A percentile compares a stretch with the other conserved stretches of the same genome.
Evolutionary conservation across 768 basidiomycete genomes (phyloP).

Genomic region (Crepidotus variabilis): DNA sequence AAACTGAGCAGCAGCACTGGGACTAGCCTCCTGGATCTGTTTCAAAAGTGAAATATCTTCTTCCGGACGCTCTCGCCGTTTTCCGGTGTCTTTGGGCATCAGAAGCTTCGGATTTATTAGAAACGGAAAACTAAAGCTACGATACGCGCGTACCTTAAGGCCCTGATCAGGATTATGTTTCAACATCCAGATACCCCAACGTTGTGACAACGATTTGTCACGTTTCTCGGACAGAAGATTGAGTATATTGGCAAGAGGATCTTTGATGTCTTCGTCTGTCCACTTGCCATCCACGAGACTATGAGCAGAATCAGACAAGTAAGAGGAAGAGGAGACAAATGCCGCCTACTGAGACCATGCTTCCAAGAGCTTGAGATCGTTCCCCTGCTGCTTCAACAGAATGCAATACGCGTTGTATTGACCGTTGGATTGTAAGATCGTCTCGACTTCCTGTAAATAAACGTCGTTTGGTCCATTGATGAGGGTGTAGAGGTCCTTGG

Average conservation of each 20-base stretch:
- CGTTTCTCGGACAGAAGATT: conserved; percentile 50
- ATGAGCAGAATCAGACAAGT: not conserved
- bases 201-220: conserved; percentile 59
- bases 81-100: conserved; percentile 49
- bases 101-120: conserved; percentile 45
- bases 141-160: conserved; percentile 48
- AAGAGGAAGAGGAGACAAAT: not conserved
- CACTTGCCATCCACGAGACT: conserved; percentile 63
- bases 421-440: conserved; percentile 42
- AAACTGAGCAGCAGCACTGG: conserved; percentile 64
- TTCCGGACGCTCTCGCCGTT: conserved; percentile 52
- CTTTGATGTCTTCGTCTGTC: conserved; percentile 56
- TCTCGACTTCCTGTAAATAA: conserved; percentile 60
- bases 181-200: conserved; percentile 81
- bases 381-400: conserved; percentile 53
- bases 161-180: conserved; percentile 66
- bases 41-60: conserved; percentile 59
- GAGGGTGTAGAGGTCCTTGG: conserved; percentile 56
- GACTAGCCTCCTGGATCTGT: conserved; percentile 52
- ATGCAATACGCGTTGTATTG: conserved; percentile 61
- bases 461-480: conserved; percentile 53
- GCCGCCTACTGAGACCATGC: conserved; percentile 62
- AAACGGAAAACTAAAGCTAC: not conserved
- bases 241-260: conserved; percentile 62
- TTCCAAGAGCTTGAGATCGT: conserved; percentile 61